Evolutionary conservation across 2,329 filamentous ascomycete species (phyloP).

Genomic region (Elsinoe batatas): DNA sequence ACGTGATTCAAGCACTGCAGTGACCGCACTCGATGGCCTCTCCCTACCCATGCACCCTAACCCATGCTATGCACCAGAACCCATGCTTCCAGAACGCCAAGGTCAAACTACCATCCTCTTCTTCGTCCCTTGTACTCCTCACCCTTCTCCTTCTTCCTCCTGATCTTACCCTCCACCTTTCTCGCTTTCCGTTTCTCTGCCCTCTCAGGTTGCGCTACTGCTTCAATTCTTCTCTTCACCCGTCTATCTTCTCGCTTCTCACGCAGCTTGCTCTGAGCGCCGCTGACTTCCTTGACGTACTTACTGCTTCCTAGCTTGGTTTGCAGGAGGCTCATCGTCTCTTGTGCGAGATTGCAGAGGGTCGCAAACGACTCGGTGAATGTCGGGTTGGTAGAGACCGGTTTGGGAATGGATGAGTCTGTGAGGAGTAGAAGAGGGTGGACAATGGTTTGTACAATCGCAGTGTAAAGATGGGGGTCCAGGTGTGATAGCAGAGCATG

Average conservation of each 20-base stretch:
- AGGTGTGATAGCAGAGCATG: constrained; percentile 58
- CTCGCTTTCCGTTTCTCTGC: constrained; percentile 69
- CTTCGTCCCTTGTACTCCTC: constrained; percentile 61
- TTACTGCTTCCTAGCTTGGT: constrained; percentile 70
- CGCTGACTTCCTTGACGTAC: constrained; percentile 65
- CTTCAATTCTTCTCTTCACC: constrained; percentile 81
- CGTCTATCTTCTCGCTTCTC: constrained; percentile 63
- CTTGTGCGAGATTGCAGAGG: constrained; percentile 61
- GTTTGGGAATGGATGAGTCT: constrained; percentile 58
- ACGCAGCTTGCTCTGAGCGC: constrained; percentile 63
- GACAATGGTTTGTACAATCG: constrained; percentile 55
- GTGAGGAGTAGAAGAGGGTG: constrained; percentile 73
- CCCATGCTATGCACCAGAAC: constrained; percentile 2
- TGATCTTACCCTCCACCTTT: constrained; percentile 76
- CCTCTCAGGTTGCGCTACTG: constrained; percentile 70
- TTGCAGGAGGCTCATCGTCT: constrained; percentile 73
- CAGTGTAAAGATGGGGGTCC: constrained; percentile 45
- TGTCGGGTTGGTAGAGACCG: constrained; percentile 43
- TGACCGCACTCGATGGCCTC: too few species aligned
- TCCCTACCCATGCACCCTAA: not conserved
- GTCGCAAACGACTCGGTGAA: constrained; percentile 62
- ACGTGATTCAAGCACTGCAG: not conserved
- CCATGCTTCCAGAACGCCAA: not conserved
- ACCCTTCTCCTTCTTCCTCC: constrained; percentile 68
- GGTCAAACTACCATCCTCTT: constrained; percentile 51